These are phyloP conservation scores for Excoecaria cochinchinensis DNA, from an alignment of 345 rosid species.

Conservation along the genomic window DNA sequence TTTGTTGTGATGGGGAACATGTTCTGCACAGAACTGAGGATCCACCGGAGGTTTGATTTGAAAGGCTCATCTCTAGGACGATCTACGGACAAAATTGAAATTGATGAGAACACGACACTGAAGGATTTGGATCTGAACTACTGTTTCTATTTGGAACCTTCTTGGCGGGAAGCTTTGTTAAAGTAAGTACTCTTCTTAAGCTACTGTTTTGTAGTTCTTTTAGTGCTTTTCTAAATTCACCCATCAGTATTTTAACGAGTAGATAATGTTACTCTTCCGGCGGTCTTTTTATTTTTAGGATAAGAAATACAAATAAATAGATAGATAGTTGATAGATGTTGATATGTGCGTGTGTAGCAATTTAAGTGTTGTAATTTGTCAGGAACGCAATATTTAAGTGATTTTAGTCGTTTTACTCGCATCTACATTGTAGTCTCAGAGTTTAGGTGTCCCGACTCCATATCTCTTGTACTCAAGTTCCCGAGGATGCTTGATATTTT, in stretches of 20 bases:
- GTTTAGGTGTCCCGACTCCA: background rate
- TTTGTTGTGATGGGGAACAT: conserved; percentile 99
- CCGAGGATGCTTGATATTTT: background rate
- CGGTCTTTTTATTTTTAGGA: background rate
- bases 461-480: background rate
- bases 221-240: background rate
- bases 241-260: background rate
- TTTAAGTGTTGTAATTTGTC: background rate
- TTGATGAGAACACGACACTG: conserved; percentile 90
- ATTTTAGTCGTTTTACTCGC: background rate
- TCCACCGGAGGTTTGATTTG: conserved; percentile 92
- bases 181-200: conserved; percentile 45
- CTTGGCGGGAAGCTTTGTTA: conserved; percentile 87
- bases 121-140: conserved; percentile 93
- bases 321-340: background rate
- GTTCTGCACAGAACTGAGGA: conserved; percentile 97
- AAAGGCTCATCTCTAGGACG: conserved; percentile 95
- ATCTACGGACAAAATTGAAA: conserved; percentile 86
- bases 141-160: conserved; percentile 79
- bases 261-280: background rate
- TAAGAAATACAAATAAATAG: background rate
- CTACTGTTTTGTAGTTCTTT: background rate
- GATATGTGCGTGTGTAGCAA: background rate
- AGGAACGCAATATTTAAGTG: background rate
- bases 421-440: background rate